These are phyloP conservation scores for Vitis labrusca DNA, from an alignment of 164 flowering plant genomes.

Conservation along the genomic window DNA sequence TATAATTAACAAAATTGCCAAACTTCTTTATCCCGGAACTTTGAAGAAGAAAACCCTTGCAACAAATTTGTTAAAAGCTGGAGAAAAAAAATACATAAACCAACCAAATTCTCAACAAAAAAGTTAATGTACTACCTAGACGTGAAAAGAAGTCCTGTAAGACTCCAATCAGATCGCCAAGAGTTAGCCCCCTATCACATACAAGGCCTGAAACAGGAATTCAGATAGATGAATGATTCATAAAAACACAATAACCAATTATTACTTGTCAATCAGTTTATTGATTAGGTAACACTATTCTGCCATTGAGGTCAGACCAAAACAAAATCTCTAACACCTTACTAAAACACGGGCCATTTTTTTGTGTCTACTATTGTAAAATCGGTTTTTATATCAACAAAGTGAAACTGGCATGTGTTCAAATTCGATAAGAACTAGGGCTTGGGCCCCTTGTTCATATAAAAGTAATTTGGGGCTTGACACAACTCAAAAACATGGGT, in stretches of 20 bases:
- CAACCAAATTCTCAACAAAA: background rate
- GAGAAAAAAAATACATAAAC: background rate
- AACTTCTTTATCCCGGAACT: background rate
- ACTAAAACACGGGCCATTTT: too few relatives aligned
- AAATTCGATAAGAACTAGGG: too few relatives aligned
- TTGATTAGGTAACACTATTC: too few relatives aligned
- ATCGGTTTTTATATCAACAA: too few relatives aligned
- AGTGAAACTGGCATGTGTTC: too few relatives aligned
- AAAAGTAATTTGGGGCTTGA: too few relatives aligned
- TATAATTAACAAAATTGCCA: background rate
- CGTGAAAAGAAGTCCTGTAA: slow-evolving; percentile 81
- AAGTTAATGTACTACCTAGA: slow-evolving; percentile 53
- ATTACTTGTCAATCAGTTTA: background rate
- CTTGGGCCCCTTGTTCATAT: too few relatives aligned
- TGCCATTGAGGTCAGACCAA: too few relatives aligned
- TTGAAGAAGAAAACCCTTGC: background rate
- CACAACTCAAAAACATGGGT: too few relatives aligned
- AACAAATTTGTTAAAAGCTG: too few relatives aligned
- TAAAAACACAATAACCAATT: background rate
- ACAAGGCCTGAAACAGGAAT: slow-evolving; percentile 59
- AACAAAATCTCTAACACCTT: too few relatives aligned
- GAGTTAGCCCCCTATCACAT: slow-evolving; percentile 89
- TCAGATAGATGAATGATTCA: slow-evolving; percentile 5
- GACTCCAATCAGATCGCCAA: slow-evolving; percentile 88
- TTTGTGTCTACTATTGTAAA: too few relatives aligned